Conservation (phyloP, 2,329 filamentous ascomycete genomes). For the Diaporthe sp. region DNA sequence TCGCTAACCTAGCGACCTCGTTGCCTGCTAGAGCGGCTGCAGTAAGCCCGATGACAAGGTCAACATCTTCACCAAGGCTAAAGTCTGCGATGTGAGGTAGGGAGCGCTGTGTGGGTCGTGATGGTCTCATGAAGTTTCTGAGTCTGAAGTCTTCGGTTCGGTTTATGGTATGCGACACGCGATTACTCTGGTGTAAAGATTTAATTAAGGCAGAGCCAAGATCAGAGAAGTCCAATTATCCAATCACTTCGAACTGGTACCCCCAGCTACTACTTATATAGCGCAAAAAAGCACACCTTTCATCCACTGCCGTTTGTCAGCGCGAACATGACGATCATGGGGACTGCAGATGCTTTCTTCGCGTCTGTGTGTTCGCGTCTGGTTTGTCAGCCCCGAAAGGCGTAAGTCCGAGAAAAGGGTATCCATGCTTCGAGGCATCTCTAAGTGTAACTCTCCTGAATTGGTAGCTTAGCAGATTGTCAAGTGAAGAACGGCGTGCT, state of each 20-base stretch:
- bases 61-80: conserved; percentile 42
- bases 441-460: not conserved
- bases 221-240: no score
- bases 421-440: not conserved
- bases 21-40: conserved; percentile 42
- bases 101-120: not conserved
- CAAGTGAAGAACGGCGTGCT: not conserved
- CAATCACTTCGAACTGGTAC: not conserved
- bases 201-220: not conserved
- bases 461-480: not conserved
- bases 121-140: not conserved
- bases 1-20: conserved; percentile 38
- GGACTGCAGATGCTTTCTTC: not conserved
- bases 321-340: not conserved
- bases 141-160: not conserved
- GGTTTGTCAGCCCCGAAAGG: not conserved
- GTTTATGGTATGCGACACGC: no score
- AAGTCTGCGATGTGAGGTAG: conserved; percentile 17
- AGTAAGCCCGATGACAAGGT: conserved; percentile 41
- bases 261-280: not conserved
- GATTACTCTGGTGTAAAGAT: not conserved
- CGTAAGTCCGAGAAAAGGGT: not conserved
- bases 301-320: not conserved
- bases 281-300: not conserved
- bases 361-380: not conserved